Evolutionary conservation across 495 filamentous ascomycete species (phyloP), one percentile per base, ranked within the genome.

Genomic region (Penicillium waksmanii): DNA sequence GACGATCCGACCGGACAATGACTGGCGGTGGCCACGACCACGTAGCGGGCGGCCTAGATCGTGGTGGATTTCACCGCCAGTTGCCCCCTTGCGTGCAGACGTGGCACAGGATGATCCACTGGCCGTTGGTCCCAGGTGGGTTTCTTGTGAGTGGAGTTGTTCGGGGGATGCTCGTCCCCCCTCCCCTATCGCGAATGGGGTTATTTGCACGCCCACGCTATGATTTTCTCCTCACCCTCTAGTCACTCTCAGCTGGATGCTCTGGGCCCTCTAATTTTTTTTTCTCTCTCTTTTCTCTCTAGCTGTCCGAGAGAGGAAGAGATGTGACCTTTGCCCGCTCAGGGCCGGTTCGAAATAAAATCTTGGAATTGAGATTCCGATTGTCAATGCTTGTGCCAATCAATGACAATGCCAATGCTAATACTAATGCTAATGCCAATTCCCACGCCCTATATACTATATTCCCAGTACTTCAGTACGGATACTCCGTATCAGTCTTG

Each of bases 61-160:
- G 63, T 66, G 64, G 55, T 65, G 62, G 66, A 68, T 62, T 65
- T 67, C 68, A 70, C 68, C 68, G 67, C 67, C 65, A 70, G 60
- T 70, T 70, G 55, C 35, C 59, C 63, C 63, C 64, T 62, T 65
- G 62, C 66, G 66, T 67, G 66, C 57, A 66, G 63, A 66, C 63
- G 66, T 68, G 66, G 66, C 66, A 65, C 52, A 53, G 47, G 40
- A 27, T 43, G 36, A 40, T 40, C 36, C 36, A 40, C 36, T 40
- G 36, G 36, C 36, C 36, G 36, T 40, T 40, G 36, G 35, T 36
- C 35, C 10, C 13, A 13, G 35, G 50, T 51, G 54, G 42, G 23
- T 48, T 48, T 53, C 38, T 47, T 58, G 56, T 31, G 56, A 53
- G 18, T 40, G 36, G 36, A 12, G 12, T 40, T 40, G 12, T 40